Percentiles rank a stretch among this genome's conserved stretches.
Conservation (phyloP, 176 grass and related monocot species). For the Ensete glaucum region DNA sequence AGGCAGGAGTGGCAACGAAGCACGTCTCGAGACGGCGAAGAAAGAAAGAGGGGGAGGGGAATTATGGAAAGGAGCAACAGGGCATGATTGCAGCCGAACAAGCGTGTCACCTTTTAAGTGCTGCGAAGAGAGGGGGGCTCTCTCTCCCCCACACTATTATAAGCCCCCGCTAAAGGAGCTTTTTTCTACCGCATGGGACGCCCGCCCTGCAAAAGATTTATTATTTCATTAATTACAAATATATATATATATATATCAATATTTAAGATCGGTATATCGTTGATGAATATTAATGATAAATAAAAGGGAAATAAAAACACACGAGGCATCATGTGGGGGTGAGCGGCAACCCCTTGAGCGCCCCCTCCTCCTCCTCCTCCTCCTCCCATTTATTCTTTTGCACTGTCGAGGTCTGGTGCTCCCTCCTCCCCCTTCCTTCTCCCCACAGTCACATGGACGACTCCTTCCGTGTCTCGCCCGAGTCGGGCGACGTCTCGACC, state of each 20-base stretch:
- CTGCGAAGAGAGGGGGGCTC: too few relatives aligned
- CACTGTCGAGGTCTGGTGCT: neutral
- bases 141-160: neutral
- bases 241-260: too few relatives aligned
- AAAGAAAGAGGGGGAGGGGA: neutral
- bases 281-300: neutral
- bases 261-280: too few relatives aligned
- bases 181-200: conserved; percentile 6
- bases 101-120: conserved; percentile 5
- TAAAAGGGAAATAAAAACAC: neutral
- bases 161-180: conserved; percentile 17
- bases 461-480: too few relatives aligned
- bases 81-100: conserved; percentile 15
- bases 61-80: conserved; percentile 6
- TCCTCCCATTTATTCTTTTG: neutral
- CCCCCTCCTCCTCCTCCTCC: conserved; percentile 12
- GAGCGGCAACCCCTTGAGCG: conserved; percentile 24
- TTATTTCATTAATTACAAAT: neutral
- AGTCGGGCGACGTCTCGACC: neutral
- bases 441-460: neutral
- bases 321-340: neutral
- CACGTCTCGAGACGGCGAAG: neutral
- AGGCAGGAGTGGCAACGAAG: neutral
- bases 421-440: neutral
- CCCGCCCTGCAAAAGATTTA: neutral